phyloP scores from a whole-genome alignment of 148 eudicot genomes.

The Rhododendron vialii region DNA sequence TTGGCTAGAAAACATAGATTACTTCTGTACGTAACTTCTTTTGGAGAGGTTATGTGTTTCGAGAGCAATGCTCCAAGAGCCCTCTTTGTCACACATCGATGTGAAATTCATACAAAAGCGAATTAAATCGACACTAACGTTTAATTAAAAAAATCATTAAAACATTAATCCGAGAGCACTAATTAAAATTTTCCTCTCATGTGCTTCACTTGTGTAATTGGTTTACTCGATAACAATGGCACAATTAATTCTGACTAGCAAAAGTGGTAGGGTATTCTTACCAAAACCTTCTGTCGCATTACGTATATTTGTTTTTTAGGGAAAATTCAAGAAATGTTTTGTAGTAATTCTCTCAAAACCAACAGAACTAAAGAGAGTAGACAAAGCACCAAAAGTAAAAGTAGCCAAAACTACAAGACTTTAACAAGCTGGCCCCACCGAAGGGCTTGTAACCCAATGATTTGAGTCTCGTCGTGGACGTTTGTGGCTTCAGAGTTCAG shows the following conservation, averaged over 20 bases:
- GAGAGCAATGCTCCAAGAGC: too few species aligned
- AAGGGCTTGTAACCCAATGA: too few species aligned
- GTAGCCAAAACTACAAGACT: background rate
- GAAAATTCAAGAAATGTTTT: background rate
- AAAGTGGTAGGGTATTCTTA: background rate
- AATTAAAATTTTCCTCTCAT: background rate
- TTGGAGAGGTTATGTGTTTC: too few species aligned
- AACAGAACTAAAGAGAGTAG: background rate
- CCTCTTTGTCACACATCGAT: too few species aligned
- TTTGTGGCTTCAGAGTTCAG: too few species aligned
- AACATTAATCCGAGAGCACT: too few species aligned
- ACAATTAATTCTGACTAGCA: background rate
- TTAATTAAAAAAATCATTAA: too few species aligned
- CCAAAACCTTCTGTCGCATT: background rate
- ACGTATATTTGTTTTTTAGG: background rate
- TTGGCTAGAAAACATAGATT: too few species aligned
- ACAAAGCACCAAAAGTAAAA: background rate
- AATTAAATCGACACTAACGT: too few species aligned
- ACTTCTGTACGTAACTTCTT: too few species aligned
- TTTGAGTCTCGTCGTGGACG: too few species aligned
- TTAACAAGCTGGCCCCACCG: background rate
- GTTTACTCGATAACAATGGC: background rate
- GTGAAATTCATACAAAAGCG: too few species aligned
- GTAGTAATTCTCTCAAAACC: background rate
- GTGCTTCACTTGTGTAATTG: background rate